Evolutionary conservation across 106 monocot genomes (phyloP), one percentile per base, ranked within the genome.

Genomic region (Dioscorea alata): DNA sequence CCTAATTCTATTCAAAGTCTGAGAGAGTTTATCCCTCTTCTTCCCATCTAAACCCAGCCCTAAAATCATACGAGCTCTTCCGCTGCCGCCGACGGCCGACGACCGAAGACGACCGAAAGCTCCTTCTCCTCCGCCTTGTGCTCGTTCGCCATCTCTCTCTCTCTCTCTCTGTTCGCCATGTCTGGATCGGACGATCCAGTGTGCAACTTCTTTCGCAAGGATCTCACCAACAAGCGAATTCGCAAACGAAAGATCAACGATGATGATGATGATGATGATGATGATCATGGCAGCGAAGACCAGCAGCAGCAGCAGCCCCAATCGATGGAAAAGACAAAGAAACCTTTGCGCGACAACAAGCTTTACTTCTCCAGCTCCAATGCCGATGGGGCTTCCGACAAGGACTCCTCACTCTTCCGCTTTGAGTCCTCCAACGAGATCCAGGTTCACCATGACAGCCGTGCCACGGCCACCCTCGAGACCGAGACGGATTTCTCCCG

Each of bases 401-500:
- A 61, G 24, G 54, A 63, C 20, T 63, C 25, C 60, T 64, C 67
- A 17, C 22, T 50, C 14, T 97, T 97, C 75, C 83, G 85, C 62
- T 97, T 82, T 79, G 92, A 97, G 60, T 97, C 97, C 13, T 87
- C 92, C 22, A 76, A 66, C 21, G 73, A 85, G 79, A 87, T 97
- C 78, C 97, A 97, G 69, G 89, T 86, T 78, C 79, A 89, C 60
- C 69, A 84, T 71, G 97, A 97, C 75, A 86, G 82, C 73, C 80
- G 89, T 56, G 97, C 97, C 56, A 97, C 97, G 10, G 92, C 97
- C 22, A 71, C 76, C 18, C 82, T 97, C 2, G 85, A 97, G 77
- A 97, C 97, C 35, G 97, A 97, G 79, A 97, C 97, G 22, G 92
- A 84, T 35, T 92, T 87, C 80, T 73, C 80, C 70, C 71, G 74